Evolutionary conservation across 2,329 filamentous ascomycete genomes (phyloP), one percentile per base, ranked within the genome.

Genomic region (Ophiostoma perfectum): DNA sequence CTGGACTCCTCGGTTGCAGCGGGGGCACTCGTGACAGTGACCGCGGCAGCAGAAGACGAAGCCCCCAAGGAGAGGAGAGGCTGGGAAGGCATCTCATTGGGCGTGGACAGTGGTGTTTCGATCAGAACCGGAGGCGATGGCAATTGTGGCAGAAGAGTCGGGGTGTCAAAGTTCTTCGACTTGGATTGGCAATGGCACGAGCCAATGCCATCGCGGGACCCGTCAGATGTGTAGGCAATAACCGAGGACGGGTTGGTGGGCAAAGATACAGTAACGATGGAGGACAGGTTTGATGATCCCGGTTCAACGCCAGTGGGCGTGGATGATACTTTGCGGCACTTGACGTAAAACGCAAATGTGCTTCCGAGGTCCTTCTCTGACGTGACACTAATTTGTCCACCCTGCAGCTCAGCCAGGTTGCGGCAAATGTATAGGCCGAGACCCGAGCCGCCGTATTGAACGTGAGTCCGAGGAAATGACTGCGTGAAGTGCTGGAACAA

Each of bases 401-500:
- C 90, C 77, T 93, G 90, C 65, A 93, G 79, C 75, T 93, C 90
- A 1, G 89, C 90, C 65, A 93, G 79, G 73, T 90, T 90, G 49
- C 90, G 83, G 4, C 88, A 91, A 75, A 93, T 93, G 78, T 92
- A 93, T 1, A 93, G 79, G 0, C 91, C 91, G 0, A 94, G 82
- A 0, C 91, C 91, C 0, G 88, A 90, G 0, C 91, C 91, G 38
- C 91, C 91, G 71, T 93, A 93, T 70, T 91, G 86, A 1, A 91
- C 88, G 70, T 92, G 90, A 0, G 90, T 93, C 63, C 87, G 85
- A 0, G 90, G 89, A 44, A 86, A 91, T 1, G 90, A 88, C 77
- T 94, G 91, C 9, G 88, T 87, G 75, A 93, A 94, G n/a, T 90
- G 84, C 72, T 91, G 86, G 77, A 94, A 94, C 0, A 95, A 82